Evolutionary conservation across 2,329 filamentous ascomycete species (phyloP), one percentile per base, ranked within the genome.

Genomic region (Colletotrichum endophyticum): DNA sequence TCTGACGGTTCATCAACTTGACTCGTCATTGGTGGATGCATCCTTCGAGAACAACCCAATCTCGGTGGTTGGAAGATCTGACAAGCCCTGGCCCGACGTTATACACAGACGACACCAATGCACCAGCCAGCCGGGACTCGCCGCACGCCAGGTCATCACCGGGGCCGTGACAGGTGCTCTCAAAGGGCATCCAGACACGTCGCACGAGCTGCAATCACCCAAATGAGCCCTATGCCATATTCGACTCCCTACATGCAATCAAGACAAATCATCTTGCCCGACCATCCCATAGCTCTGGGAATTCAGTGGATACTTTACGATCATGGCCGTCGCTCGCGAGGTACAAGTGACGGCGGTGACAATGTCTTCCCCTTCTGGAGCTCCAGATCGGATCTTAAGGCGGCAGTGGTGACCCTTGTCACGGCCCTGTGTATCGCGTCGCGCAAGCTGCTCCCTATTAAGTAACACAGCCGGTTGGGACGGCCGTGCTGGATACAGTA

Each of bases 271-370:
- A 59, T 64, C 39, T 49, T 72, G 75, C 75, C 44, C 62, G 59
- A 77, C 75, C 72, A 64, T 53, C 32, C 74, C 74, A 32, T 74
- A 25, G 64, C 36, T 56, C 70, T 73, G 61, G 73, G 62, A 71
- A 74, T 71, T 27, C 27, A 78, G 74, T 78, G 76, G 76, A 63
- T 49, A 70, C 56, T 78, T 77, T 78, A 78, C 76, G 76, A 77
- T 34, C 36, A 34, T 64, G 19, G 59, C 49, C 73, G 44, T 76
- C 44, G 28, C 39, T 71, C 68, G 44, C 62, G 32, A 66, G 25
- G 25, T 30, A 44, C 32, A 39, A 70, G 27, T 36, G 56, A 66
- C 53, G 39, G 70, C 36, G 49, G 34, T 66, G 59, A 72, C 56
- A n/a, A 36, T 53, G 36, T 28, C 19, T 34, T 28, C 56, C 59